Base-by-base conservation (phyloP, 1,284 basidiomycete species). In the Ganoderma sinense region DNA sequence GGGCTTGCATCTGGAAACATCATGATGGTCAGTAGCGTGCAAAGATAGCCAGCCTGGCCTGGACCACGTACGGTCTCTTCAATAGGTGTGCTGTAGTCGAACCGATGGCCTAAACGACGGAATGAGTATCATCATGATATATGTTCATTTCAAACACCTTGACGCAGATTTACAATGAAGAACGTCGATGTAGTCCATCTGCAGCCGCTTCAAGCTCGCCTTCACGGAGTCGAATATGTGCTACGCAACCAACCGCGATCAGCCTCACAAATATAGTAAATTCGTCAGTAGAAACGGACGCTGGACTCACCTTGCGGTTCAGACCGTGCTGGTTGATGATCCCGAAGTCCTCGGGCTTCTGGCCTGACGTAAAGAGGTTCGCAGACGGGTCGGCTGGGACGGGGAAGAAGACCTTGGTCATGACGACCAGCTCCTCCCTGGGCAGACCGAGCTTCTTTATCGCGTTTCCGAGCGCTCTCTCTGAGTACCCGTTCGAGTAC, bases 211-310 rank as follows among this genome's bases (percentile, higher is more conserved):
- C 64, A 93, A 78, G 65, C 90, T 91, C 59, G 84, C 83, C 75
- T 93, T 89, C 56, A 94, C 89, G 0, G 89, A 85, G n/a, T 90
- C 89, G 72, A 94, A 94, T 70, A 94, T 93, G 73, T 90, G 89
- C 86, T 89, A n/a, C n/a, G n/a, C n/a, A n/a, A n/a, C n/a, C n/a
- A n/a, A n/a, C n/a, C n/a, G n/a, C n/a, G n/a, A n/a, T n/a, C n/a
- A n/a, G n/a, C n/a, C n/a, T n/a, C n/a, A n/a, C 40, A 10, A 0
- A 5, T 8, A 13, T 14, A 11, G 11, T 36, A 36, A 16, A 41
- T 14, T 41, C 40, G 10, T 41, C n/a, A n/a, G n/a, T n/a, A n/a
- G 4, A 14, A 41, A 41, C 40, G 40, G 5, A 41, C 40, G 2
- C 16, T 1, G 16, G 20, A 2, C 69, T 58, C 20, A 78, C 79